These are phyloP conservation scores for Posidonia oceanica DNA, from an alignment of 116 monocot genomes.

Conservation along the genomic window DNA sequence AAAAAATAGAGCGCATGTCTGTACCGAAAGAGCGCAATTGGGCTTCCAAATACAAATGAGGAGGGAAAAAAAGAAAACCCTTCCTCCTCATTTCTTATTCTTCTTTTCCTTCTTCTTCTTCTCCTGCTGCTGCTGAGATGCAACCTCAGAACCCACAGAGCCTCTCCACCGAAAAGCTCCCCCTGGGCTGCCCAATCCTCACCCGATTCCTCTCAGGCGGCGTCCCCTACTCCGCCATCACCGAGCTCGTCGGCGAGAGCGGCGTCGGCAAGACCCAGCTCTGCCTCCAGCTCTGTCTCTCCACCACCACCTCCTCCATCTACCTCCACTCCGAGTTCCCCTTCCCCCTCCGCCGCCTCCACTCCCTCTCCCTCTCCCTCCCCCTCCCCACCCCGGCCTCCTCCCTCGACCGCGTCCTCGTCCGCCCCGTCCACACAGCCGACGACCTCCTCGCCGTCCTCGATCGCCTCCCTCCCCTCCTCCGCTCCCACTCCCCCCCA, in stretches of 20 bases:
- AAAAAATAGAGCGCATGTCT: too few relatives aligned
- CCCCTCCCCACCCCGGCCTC: constrained; percentile 2
- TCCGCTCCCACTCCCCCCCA: constrained; percentile 19
- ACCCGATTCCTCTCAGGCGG: constrained; percentile 64
- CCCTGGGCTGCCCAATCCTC: constrained; percentile 58
- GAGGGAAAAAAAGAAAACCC: too few relatives aligned
- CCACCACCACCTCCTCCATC: constrained; percentile 44
- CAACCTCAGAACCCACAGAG: constrained; percentile 22
- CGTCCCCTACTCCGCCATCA: constrained; percentile 51
- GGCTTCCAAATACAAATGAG: too few relatives aligned
- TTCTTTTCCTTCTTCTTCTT: too few relatives aligned
- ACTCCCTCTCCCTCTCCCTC: constrained; percentile 9
- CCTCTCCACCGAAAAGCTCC: constrained; percentile 29
- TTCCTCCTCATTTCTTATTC: too few relatives aligned
- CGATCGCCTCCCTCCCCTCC: constrained; percentile 21
- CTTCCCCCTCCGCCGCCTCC: constrained; percentile 62
- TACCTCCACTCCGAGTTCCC: constrained; percentile 41
- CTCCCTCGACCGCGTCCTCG: constrained; percentile 60
- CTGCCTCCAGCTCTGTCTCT: constrained; percentile 69
- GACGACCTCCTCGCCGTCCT: constrained; percentile 49
- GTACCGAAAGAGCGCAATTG: too few relatives aligned
- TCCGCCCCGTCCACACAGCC: constrained; percentile 50
- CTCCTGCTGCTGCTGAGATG: background rate
- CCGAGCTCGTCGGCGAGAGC: constrained; percentile 64
- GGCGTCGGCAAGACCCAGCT: constrained; percentile 79